These are phyloP conservation scores for Suillus placidus DNA, from an alignment of 768 basidiomycete genomes.

Conservation along the genomic window DNA sequence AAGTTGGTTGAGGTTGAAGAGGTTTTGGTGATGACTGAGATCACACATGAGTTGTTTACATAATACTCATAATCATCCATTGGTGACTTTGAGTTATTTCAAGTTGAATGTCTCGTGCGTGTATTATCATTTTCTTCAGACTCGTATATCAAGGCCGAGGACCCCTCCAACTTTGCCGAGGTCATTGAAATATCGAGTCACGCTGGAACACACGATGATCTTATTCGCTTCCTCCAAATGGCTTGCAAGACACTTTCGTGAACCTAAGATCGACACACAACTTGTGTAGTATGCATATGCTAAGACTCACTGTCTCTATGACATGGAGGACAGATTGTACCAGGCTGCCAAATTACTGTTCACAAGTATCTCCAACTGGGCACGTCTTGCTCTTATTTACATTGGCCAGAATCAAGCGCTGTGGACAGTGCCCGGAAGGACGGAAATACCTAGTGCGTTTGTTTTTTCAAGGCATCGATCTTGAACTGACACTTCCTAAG, in stretches of 20 bases:
- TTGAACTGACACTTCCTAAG: conserved; percentile 39
- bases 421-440: conserved; percentile 99
- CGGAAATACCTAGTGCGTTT: conserved; percentile 91
- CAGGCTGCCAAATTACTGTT: conserved; percentile 96
- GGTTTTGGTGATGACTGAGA: too few relatives aligned
- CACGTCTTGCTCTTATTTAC: conserved; percentile 95
- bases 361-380: conserved; percentile 98
- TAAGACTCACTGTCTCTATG: conserved; percentile 95
- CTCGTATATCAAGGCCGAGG: conserved; percentile 97
- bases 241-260: conserved; percentile 94
- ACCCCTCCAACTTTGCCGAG: conserved; percentile 91
- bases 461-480: background rate
- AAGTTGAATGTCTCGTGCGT: conserved; percentile 23
- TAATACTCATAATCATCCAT: too few relatives aligned
- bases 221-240: conserved; percentile 98
- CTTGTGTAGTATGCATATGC: conserved; percentile 98
- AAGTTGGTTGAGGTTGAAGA: too few relatives aligned
- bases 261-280: conserved; percentile 98
- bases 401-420: conserved; percentile 97
- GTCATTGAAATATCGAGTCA: conserved; percentile 95
- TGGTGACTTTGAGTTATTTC: too few relatives aligned
- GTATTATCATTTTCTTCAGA: conserved; percentile 47
- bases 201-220: conserved; percentile 90
- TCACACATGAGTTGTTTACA: too few relatives aligned
- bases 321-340: conserved; percentile 99